Percentiles rank a stretch among this genome's conserved stretches.
Evolutionary conservation across 2,329 filamentous ascomycete genomes (phyloP).

Genomic region (Aspergillus candidus): DNA sequence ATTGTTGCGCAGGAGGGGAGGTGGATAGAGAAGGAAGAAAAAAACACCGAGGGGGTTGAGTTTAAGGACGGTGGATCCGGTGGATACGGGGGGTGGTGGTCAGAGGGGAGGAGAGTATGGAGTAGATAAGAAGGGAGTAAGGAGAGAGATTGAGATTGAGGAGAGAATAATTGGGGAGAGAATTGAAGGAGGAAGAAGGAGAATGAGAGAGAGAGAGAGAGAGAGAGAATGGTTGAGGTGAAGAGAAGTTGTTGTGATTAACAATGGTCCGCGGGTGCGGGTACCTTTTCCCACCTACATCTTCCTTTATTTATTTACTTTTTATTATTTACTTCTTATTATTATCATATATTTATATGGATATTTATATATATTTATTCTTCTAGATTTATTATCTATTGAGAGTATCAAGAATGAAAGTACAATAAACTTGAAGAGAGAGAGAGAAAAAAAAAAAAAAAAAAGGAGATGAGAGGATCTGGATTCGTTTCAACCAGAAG

Average conservation of each 20-base stretch:
- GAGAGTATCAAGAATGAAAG: background rate
- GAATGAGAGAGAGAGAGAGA: slow-evolving; percentile 1
- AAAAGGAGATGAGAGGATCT: too few species aligned
- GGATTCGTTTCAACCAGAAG: too few species aligned
- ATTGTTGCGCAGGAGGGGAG: too few species aligned
- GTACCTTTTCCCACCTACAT: background rate
- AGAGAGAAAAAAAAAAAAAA: too few species aligned
- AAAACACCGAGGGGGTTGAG: too few species aligned
- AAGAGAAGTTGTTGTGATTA: background rate
- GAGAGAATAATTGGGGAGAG: too few species aligned
- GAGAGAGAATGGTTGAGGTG: background rate
- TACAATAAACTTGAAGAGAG: background rate
- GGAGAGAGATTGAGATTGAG: too few species aligned
- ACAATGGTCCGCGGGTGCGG: slow-evolving; percentile 6
- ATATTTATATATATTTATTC: background rate
- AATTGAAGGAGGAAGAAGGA: background rate
- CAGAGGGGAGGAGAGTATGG: background rate
- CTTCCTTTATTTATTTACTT: background rate
- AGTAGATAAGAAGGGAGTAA: background rate
- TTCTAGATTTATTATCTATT: background rate
- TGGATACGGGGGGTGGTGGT: background rate
- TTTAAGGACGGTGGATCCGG: too few species aligned
- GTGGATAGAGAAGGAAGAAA: too few species aligned
- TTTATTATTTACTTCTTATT: background rate
- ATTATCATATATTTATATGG: background rate